These are phyloP conservation scores for Candida sithepensis DNA, from an alignment of 805 yeast species.

Conservation along the genomic window DNA sequence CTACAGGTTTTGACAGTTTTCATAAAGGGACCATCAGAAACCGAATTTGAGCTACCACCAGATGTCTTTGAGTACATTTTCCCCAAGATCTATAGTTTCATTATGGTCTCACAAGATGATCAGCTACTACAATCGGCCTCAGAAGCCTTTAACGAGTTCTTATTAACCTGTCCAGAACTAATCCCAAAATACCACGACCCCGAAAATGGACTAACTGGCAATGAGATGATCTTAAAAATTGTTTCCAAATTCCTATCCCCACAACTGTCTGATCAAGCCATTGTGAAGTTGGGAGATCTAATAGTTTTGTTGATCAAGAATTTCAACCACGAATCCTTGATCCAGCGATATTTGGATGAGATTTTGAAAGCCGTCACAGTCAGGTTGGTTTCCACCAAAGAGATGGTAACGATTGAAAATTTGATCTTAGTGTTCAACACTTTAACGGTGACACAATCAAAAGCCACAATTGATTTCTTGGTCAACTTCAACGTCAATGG, in stretches of 20 bases:
- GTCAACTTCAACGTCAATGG: conserved; percentile 32
- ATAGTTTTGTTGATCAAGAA: conserved; percentile 28
- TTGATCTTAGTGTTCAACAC: conserved; percentile 73
- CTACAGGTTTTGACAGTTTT: conserved; percentile 55
- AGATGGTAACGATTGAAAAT: conserved; percentile 72
- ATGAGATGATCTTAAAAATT: conserved; percentile 55
- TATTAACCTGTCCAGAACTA: conserved; percentile 38
- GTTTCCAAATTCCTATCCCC: conserved; percentile 72
- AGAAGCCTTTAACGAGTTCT: conserved; percentile 62
- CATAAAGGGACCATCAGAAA: conserved; percentile 38
- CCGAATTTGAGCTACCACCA: conserved; percentile 16
- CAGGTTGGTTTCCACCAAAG: conserved; percentile 63
- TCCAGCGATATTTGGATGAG: conserved; percentile 44
- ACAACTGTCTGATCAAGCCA: conserved; percentile 72
- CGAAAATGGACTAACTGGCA: conserved; percentile 41
- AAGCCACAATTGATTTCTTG: conserved; percentile 61
- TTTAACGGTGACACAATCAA: conserved; percentile 59
- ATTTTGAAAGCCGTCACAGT: conserved; percentile 72
- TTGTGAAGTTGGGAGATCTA: conserved; percentile 66
- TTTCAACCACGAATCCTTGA: conserved; percentile 32
- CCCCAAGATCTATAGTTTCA: conserved; percentile 39
- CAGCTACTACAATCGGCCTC: conserved; percentile 75
- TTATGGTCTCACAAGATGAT: conserved; percentile 58
- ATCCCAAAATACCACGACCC: conserved; percentile 32
- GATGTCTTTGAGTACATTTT: conserved; percentile 40